These are phyloP conservation scores for Ceratocystis colombiana DNA, from an alignment of 2,329 filamentous ascomycete species.

Conservation along the genomic window DNA sequence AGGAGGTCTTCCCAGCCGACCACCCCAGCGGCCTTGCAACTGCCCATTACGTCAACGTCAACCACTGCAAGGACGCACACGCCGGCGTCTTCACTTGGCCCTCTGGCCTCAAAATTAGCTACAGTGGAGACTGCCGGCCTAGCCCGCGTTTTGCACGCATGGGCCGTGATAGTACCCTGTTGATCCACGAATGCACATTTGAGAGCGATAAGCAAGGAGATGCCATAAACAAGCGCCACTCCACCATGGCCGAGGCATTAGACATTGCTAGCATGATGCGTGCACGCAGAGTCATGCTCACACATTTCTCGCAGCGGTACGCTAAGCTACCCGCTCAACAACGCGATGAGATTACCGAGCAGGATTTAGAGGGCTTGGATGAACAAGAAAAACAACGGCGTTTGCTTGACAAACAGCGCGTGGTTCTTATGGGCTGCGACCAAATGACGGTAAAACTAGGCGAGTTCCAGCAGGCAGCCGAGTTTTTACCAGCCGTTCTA, in stretches of 20 bases:
- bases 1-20: slow-evolving; percentile 33
- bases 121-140: slow-evolving; percentile 89
- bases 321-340: slow-evolving; percentile 57
- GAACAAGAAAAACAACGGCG: slow-evolving; percentile 30
- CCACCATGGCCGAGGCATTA: slow-evolving; percentile 77
- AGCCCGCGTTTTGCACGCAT: slow-evolving; percentile 58
- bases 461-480: slow-evolving; percentile 57
- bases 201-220: slow-evolving; percentile 72
- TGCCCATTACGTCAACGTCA: slow-evolving; percentile 57
- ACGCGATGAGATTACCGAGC: slow-evolving; percentile 39
- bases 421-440: slow-evolving; percentile 66
- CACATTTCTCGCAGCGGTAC: slow-evolving; percentile 93
- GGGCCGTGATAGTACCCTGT: slow-evolving; percentile 64
- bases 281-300: slow-evolving; percentile 70
- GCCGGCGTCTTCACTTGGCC: slow-evolving; percentile 70
- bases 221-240: slow-evolving; percentile 80
- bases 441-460: slow-evolving; percentile 64
- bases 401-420: slow-evolving; percentile 40
- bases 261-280: slow-evolving; percentile 66
- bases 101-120: slow-evolving; percentile 74
- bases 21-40: slow-evolving; percentile 51
- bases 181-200: slow-evolving; percentile 94
- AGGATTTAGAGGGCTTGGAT: slow-evolving; percentile 29
- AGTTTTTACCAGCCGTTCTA: slow-evolving; percentile 49
- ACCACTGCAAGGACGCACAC: slow-evolving; percentile 70